Conservation (phyloP, 495 filamentous ascomycete species). For the Annulohypoxylon maeteangense region DNA sequence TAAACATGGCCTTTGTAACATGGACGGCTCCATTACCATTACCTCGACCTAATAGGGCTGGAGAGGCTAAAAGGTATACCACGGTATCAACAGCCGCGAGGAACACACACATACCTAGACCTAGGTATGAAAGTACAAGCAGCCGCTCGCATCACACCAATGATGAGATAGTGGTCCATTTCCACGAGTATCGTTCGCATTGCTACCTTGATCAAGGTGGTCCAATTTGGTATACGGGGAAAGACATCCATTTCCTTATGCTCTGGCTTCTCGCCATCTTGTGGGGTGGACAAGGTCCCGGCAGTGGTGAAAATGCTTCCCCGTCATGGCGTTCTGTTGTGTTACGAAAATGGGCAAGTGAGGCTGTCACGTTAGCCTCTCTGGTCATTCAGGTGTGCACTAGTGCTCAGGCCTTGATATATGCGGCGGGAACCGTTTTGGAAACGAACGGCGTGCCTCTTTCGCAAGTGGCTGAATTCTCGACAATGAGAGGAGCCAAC, state of each 20-base stretch:
- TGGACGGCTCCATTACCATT: not conserved
- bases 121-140: not conserved
- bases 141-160: not conserved
- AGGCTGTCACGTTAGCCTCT: not conserved
- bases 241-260: not conserved
- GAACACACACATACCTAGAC: not conserved
- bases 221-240: not conserved
- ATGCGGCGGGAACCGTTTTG: constrained; percentile 32
- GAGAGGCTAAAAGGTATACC: not conserved
- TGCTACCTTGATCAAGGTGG: not conserved
- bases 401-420: not conserved
- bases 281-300: not conserved
- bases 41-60: constrained; percentile 4
- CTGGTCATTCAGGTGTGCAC: not conserved
- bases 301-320: not conserved
- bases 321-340: not conserved
- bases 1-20: not conserved
- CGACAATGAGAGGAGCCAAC: constrained; percentile 32
- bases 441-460: constrained; percentile 37
- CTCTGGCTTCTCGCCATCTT: not conserved
- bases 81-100: not conserved
- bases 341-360: not conserved
- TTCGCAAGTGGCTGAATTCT: constrained; percentile 35
- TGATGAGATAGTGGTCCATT: not conserved
- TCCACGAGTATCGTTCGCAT: not conserved